Evolutionary conservation across 2,329 filamentous ascomycete genomes (phyloP).

Genomic region (Arthrocladium fulminans): DNA sequence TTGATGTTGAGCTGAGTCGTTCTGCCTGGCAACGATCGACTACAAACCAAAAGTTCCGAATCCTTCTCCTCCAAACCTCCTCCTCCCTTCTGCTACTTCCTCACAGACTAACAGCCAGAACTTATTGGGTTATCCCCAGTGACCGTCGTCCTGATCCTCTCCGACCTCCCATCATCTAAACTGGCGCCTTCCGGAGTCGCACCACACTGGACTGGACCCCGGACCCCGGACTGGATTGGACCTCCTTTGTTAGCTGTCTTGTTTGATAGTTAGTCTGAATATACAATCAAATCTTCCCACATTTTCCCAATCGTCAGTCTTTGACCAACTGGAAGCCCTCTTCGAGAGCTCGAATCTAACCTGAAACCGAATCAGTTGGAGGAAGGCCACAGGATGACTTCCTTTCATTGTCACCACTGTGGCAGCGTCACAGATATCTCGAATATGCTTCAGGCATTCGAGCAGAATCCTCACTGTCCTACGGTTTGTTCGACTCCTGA

Average conservation of each 20-base stretch:
- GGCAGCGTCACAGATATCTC: constrained; percentile 31
- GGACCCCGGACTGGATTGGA: constrained; percentile 16
- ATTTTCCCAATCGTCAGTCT: constrained; percentile 15
- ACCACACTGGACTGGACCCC: constrained; percentile 11
- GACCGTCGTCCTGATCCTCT: too few relatives aligned
- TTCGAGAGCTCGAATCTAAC: constrained; percentile 23
- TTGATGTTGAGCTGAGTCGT: constrained; percentile 22
- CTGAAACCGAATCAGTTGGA: constrained; percentile 12
- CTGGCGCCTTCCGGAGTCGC: background rate
- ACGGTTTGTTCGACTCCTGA: constrained; percentile 29
- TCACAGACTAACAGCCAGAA: constrained; percentile 4
- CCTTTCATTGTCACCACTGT: constrained; percentile 33
- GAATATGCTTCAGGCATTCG: constrained; percentile 28
- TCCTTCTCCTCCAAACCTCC: constrained; percentile 1
- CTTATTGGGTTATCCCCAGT: background rate
- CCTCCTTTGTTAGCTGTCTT: constrained; percentile 20
- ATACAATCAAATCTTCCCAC: constrained; percentile 23
- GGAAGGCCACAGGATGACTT: constrained; percentile 27
- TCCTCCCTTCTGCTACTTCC: constrained; percentile 1
- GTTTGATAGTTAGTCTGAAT: constrained; percentile 22
- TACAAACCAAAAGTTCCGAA: constrained; percentile 5
- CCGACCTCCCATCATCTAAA: background rate
- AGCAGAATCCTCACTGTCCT: constrained; percentile 32
- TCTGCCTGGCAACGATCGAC: constrained; percentile 9
- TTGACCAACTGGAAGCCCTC: constrained; percentile 12